Conservation (phyloP, 495 filamentous ascomycete genomes). For the Xylaria flabelliformis region DNA sequence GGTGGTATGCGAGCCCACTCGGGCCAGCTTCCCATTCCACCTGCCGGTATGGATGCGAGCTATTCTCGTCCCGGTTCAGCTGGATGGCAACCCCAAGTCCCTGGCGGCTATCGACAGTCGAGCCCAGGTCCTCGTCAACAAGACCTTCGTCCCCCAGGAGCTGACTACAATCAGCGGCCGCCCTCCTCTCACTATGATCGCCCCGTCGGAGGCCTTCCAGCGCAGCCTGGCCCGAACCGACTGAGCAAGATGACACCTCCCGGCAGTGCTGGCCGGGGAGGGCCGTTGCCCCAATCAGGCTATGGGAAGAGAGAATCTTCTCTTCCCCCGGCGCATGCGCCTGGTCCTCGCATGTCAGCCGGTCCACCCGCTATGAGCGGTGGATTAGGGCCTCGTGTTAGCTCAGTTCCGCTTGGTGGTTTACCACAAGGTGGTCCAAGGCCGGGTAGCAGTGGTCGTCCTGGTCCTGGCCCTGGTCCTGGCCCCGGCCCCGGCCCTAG, state of each 20-base stretch:
- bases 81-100: conserved; percentile 54
- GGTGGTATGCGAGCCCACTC: conserved; percentile 34
- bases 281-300: conserved; percentile 12
- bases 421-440: conserved; percentile 36
- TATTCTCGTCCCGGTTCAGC: conserved; percentile 40
- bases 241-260: conserved; percentile 46
- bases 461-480: conserved; percentile 6
- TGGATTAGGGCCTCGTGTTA: conserved; percentile 36
- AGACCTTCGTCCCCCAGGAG: conserved; percentile 34
- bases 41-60: conserved; percentile 39
- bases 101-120: conserved; percentile 49
- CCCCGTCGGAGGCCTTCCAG: conserved; percentile 31
- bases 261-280: conserved; percentile 33
- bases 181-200: conserved; percentile 31
- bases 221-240: conserved; percentile 37
- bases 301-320: conserved; percentile 40
- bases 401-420: conserved; percentile 40
- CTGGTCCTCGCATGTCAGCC: conserved; percentile 36
- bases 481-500: conserved; percentile 17
- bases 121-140: conserved; percentile 42
- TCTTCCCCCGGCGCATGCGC: conserved; percentile 30
- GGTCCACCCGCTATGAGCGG: conserved; percentile 38
- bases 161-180: conserved; percentile 37
- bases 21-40: conserved; percentile 39
- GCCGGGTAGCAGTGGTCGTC: conserved; percentile 22